Evolutionary conservation across 2,329 filamentous ascomycete genomes (phyloP), one percentile per base, ranked within the genome.

Genomic region (Botrytis squamosa): DNA sequence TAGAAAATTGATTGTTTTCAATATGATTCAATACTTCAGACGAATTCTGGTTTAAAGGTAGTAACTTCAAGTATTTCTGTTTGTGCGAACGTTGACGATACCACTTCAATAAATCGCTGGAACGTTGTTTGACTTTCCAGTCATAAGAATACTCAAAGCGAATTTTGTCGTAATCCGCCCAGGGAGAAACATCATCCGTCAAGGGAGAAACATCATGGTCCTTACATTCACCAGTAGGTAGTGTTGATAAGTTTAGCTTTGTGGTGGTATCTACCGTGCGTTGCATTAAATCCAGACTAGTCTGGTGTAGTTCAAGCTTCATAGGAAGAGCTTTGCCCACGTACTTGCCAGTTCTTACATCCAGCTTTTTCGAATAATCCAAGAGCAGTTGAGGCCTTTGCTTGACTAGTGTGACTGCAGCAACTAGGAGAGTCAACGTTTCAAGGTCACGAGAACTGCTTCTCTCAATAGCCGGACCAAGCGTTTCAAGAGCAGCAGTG

Each of bases 31-130:
- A 90, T 44, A 99, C 88, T 80, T 96, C 92, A 67, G 89, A 90
- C 70, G 94, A 89, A 84, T 98, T 97, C 68, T 91, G 92, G 83
- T 85, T 98, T 0, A 98, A 94, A 0, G 96, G 96, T 70, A 98
- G 73, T 8, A 55, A 22, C 3, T n/a, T 29, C 60, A 33, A 70
- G 14, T 18, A 16, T 42, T 25, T n/a, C 16, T 16, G 10, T 33
- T 57, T 22, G 9, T 33, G 52, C 18, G 3, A 20, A 16, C 7
- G 4, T 52, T 20, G 22, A 38, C 9, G 6, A 25, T 6, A n/a
- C 70, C 63, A 72, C 12, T 7, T 49, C 40, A n/a, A n/a, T 44
- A 55, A 57, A 14, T 25, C 8, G 33, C 16, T 29, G 36, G 29
- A 33, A n/a, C 57, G 57, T 36, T 16, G 10, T 46, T 22, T n/a